Conservation (phyloP, 495 filamentous ascomycete species). For the Cercophora sp. region DNA sequence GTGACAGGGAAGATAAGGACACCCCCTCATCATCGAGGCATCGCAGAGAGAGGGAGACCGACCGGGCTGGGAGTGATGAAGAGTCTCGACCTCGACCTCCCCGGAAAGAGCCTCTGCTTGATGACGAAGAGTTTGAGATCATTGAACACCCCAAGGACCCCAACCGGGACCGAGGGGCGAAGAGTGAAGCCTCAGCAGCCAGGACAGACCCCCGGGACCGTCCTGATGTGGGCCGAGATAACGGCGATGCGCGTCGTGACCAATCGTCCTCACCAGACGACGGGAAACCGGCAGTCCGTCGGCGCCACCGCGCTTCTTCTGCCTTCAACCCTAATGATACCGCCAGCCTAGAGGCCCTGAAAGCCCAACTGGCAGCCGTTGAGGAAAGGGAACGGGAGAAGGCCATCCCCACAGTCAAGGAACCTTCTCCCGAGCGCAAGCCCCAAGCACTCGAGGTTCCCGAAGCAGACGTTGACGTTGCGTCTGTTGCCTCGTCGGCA, state of each 20-base stretch:
- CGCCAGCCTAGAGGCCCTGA: conserved; percentile 41
- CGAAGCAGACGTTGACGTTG: conserved; percentile 21
- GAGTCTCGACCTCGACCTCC: conserved; percentile 22
- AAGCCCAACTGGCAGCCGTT: conserved; percentile 39
- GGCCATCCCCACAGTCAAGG: conserved; percentile 20
- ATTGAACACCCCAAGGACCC: conserved; percentile 35
- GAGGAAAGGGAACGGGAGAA: conserved; percentile 31
- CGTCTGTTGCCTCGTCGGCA: conserved; percentile 16
- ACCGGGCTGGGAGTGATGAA: conserved; percentile 16
- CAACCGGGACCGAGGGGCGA: conserved; percentile 16
- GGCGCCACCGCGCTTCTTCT: conserved; percentile 30
- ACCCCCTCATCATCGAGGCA: conserved; percentile 24
- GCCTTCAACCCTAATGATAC: conserved; percentile 51
- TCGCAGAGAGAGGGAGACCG: conserved; percentile 6
- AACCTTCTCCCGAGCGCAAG: conserved; percentile 27
- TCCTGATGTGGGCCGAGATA: conserved; percentile 25
- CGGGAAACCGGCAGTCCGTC: conserved; percentile 24
- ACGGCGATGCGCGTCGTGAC: conserved; percentile 19
- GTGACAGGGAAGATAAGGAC: conserved; percentile 12
- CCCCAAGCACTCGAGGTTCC: conserved; percentile 18
- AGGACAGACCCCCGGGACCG: conserved; percentile 22
- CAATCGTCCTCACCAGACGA: conserved; percentile 21
- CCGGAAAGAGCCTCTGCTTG: conserved; percentile 26
- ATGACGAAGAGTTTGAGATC: conserved; percentile 35
- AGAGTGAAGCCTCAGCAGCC: conserved; percentile 11